Conservation (phyloP, 2,329 filamentous ascomycete species). For the Aurifilum marmelostoma region DNA sequence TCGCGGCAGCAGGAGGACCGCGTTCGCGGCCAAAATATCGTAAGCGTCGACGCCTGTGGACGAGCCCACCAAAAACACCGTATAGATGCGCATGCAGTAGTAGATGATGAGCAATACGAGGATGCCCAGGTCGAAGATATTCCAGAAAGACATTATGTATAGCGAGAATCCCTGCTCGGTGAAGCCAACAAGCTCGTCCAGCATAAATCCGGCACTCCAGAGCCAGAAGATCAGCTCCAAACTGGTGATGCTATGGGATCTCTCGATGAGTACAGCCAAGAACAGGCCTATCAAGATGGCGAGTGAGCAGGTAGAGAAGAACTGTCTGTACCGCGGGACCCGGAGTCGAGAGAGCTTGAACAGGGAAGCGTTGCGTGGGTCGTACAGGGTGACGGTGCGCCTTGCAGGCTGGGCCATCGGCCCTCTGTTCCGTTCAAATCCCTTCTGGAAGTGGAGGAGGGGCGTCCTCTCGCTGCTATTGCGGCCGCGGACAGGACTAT, state of each 20-base stretch:
- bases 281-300: slow-evolving; percentile 84
- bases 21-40: slow-evolving; percentile 90
- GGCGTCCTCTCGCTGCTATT: slow-evolving; percentile 51
- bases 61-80: slow-evolving; percentile 78
- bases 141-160: slow-evolving; percentile 98
- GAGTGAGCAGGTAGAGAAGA: slow-evolving; percentile 86
- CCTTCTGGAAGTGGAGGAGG: slow-evolving; percentile 48
- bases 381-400: slow-evolving; percentile 83
- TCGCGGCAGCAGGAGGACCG: slow-evolving; percentile 84
- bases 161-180: slow-evolving; percentile 95
- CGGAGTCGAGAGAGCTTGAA: slow-evolving; percentile 90
- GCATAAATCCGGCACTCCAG: slow-evolving; percentile 96
- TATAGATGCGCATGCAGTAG: slow-evolving; percentile 87
- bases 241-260: slow-evolving; percentile 78
- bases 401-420: slow-evolving; percentile 48
- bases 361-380: slow-evolving; percentile 84
- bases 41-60: slow-evolving; percentile 81
- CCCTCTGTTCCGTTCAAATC: slow-evolving; percentile 36
- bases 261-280: slow-evolving; percentile 75
- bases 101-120: slow-evolving; percentile 83
- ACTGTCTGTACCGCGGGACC: slow-evolving; percentile 88
- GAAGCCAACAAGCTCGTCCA: slow-evolving; percentile 94
- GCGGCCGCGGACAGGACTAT: slow-evolving; percentile 35
- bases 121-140: slow-evolving; percentile 91
- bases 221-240: slow-evolving; percentile 94